Base-by-base conservation (phyloP, 2,329 filamentous ascomycete genomes). In the Alternaria ventricosa region DNA sequence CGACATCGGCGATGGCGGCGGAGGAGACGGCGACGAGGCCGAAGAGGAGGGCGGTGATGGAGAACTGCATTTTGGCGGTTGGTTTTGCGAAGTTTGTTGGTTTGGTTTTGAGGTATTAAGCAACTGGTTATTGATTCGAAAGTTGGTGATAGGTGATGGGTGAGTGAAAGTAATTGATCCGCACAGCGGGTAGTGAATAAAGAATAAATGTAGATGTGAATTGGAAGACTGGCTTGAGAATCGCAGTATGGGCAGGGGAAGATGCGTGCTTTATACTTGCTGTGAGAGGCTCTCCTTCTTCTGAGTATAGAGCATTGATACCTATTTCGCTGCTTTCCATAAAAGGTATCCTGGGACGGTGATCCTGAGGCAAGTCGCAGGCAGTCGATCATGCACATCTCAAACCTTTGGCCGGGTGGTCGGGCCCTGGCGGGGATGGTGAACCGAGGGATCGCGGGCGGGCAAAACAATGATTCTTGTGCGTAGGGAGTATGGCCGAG, bases 1-100 rank as follows among this genome's bases (percentile, higher is more conserved):
- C 65, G 18, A 68, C 65, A 41, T 68, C 65, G 55, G 65, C 63
- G 49, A 68, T 49, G 54, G 65, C 63, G 28, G 67, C 67, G 33
- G 67, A 56, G 13, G 67, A 68, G 61, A 70, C 51, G 65, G 67
- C 67, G 27, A 64, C 44, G 27, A 70, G 65, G 59, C 67, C 67
- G 61, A 70, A 66, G 60, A 68, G 65, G 63, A 64, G 45, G 51
- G 65, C 65, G 28, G 60, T 55, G 60, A 66, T 56, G 28, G 60
- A 66, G 57, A 67, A 66, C 49, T 65, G 60, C 63, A 66, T 60
- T 3, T 60, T 55, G 49, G 41, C 22, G 49, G 18, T 62, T 8
- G 30, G 28, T 6, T 33, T 33, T 28, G 55, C 3, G 30, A 33
- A 33, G 30, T 33, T 33, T 33, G 30, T 28, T 62, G 33, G 36